Percentiles rank a stretch among this genome's conserved stretches.
Evolutionary conservation across 2,329 filamentous ascomycete genomes (phyloP).

Genomic region (Pseudodiploospora longispora): DNA sequence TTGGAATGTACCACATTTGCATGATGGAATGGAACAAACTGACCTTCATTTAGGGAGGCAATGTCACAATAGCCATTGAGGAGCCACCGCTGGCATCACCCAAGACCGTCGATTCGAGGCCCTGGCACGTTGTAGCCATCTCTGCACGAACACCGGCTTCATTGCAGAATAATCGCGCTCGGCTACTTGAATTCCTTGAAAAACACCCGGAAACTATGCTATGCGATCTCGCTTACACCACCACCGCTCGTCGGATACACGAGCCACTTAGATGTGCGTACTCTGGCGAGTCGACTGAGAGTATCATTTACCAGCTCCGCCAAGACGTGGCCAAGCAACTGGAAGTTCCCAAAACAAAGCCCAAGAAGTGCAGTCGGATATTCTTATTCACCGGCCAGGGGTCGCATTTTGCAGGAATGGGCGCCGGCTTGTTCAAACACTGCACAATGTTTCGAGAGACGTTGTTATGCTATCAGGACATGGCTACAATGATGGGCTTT

Average conservation of each 20-base stretch:
- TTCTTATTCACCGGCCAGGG: constrained; percentile 37
- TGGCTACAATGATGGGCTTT: neutral
- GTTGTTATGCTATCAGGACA: neutral
- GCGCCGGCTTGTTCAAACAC: constrained; percentile 5
- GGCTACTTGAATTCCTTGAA: neutral
- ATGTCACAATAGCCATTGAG: neutral
- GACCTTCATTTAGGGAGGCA: neutral
- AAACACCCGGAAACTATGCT: constrained; percentile 41
- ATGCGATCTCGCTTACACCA: constrained; percentile 44
- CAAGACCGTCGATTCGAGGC: neutral
- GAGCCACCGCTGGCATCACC: neutral
- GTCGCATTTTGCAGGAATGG: constrained; percentile 22
- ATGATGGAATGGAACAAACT: neutral
- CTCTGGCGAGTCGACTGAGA: neutral
- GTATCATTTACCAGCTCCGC: neutral
- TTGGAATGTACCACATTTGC: neutral
- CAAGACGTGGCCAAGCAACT: neutral
- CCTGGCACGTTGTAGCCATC: neutral
- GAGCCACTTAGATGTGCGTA: constrained; percentile 5
- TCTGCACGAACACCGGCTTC: neutral
- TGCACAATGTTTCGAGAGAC: neutral
- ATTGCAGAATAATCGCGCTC: neutral
- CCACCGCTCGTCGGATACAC: constrained; percentile 16
- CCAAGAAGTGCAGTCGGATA: neutral
- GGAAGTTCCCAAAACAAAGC: neutral